Percentiles rank a stretch among this genome's conserved stretches.
phyloP scores from a whole-genome alignment of 345 rosid species.

The Zanthoxylum bungeanum region DNA sequence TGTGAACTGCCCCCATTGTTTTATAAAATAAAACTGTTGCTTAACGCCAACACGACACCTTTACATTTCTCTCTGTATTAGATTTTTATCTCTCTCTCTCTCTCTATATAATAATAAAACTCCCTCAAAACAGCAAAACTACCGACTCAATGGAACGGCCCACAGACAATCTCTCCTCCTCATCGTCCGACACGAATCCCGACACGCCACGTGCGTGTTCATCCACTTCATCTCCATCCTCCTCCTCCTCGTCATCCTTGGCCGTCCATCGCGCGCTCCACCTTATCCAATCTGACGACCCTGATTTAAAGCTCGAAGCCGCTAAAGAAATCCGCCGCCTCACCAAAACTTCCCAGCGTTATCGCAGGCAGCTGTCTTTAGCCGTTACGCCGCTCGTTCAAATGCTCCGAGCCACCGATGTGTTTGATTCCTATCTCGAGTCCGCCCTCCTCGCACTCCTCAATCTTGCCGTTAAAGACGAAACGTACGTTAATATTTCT shows the following conservation, averaged over 20 bases:
- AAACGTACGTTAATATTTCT: slow-evolving; percentile 48
- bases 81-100: not conserved
- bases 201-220: slow-evolving; percentile 49
- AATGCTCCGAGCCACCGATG: slow-evolving; percentile 56
- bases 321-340: slow-evolving; percentile 90
- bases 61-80: slow-evolving; percentile 10
- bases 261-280: slow-evolving; percentile 50
- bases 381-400: slow-evolving; percentile 78
- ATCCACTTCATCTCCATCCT: slow-evolving; percentile 29
- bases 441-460: slow-evolving; percentile 91
- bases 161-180: slow-evolving; percentile 28
- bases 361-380: slow-evolving; percentile 74
- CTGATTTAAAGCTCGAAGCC: slow-evolving; percentile 60
- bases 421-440: slow-evolving; percentile 47
- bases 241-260: slow-evolving; percentile 39
- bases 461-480: slow-evolving; percentile 96
- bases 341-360: slow-evolving; percentile 79
- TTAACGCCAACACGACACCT: slow-evolving; percentile 40
- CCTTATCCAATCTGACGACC: slow-evolving; percentile 50
- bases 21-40: slow-evolving; percentile 39
- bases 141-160: slow-evolving; percentile 28
- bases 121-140: not conserved
- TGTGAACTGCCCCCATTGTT: not conserved
- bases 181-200: slow-evolving; percentile 37
- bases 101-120: not conserved